These are phyloP conservation scores for Dendrocalamus latiflorus DNA, from an alignment of 202 grass and related monocot genomes.

Conservation along the genomic window DNA sequence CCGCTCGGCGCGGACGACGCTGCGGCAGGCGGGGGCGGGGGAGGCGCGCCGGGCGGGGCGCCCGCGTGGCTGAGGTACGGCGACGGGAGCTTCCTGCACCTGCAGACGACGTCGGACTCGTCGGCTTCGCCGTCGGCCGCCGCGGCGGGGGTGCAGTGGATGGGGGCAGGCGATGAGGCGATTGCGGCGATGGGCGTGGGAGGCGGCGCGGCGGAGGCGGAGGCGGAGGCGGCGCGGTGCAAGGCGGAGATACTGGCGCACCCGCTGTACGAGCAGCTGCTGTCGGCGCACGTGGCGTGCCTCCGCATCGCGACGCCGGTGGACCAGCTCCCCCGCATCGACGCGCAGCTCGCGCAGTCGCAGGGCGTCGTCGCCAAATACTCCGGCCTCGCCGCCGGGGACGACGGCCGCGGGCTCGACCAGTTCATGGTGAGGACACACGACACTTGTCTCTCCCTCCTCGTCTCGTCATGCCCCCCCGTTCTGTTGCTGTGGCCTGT, in stretches of 20 bases:
- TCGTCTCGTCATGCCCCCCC: not conserved
- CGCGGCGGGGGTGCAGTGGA: conserved; percentile 33
- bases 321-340: conserved; percentile 72
- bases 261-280: conserved; percentile 82
- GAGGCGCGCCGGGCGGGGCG: conserved; percentile 2
- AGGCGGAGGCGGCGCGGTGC: conserved; percentile 44
- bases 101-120: conserved; percentile 61
- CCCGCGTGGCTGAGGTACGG: conserved; percentile 57
- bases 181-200: conserved; percentile 15
- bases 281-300: conserved; percentile 75
- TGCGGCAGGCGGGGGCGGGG: conserved; percentile 7
- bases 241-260: conserved; percentile 67
- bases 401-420: conserved; percentile 63
- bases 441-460: not conserved
- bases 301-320: conserved; percentile 76
- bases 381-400: conserved; percentile 41
- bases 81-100: conserved; percentile 68
- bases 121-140: conserved; percentile 36
- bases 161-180: conserved; percentile 20
- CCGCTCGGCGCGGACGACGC: conserved; percentile 40
- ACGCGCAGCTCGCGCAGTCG: conserved; percentile 71
- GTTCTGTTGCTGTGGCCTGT: not conserved
- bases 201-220: conserved; percentile 34
- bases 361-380: conserved; percentile 57
- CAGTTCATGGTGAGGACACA: conserved; percentile 67